Percentiles rank a stretch among this genome's conserved stretches.
Evolutionary conservation across 2,329 filamentous ascomycete genomes (phyloP).

Genomic region (Juglanconis oblonga): DNA sequence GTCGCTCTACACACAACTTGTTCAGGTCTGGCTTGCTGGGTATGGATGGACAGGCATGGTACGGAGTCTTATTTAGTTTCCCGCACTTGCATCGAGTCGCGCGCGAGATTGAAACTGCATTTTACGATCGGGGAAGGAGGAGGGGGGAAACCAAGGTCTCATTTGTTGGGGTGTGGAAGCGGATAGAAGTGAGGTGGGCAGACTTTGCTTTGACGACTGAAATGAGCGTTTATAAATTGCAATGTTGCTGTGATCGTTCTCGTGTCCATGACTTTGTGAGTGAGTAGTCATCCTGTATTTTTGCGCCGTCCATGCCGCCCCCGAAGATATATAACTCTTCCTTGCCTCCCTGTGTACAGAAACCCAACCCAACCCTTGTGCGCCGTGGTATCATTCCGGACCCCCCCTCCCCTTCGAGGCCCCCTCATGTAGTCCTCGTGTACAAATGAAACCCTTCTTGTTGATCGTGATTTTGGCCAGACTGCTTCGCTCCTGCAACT

Average conservation of each 20-base stretch:
- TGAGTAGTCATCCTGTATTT: not conserved
- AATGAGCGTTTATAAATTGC: not conserved
- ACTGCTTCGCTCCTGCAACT: not conserved
- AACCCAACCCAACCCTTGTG: not conserved
- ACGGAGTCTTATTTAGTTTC: not conserved
- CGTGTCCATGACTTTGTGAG: too few species aligned
- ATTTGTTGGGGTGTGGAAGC: not conserved
- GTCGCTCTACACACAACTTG: not conserved
- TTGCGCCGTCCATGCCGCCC: not conserved
- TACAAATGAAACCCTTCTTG: not conserved
- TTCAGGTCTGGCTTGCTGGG: not conserved
- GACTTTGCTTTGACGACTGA: too few species aligned
- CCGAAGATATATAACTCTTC: too few species aligned
- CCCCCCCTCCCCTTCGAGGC: not conserved
- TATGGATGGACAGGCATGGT: not conserved
- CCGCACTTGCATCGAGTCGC: not conserved
- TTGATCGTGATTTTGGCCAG: too few species aligned
- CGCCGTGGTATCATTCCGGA: not conserved
- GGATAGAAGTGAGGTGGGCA: not conserved
- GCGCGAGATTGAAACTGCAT: not conserved
- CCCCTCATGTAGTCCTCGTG: not conserved
- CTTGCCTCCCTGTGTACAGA: too few species aligned
- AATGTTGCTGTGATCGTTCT: not conserved
- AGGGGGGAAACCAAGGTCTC: not conserved
- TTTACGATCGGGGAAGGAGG: not conserved